These are phyloP conservation scores for Gynandropsis gynandra DNA, from an alignment of 345 rosid genomes.

Conservation along the genomic window DNA sequence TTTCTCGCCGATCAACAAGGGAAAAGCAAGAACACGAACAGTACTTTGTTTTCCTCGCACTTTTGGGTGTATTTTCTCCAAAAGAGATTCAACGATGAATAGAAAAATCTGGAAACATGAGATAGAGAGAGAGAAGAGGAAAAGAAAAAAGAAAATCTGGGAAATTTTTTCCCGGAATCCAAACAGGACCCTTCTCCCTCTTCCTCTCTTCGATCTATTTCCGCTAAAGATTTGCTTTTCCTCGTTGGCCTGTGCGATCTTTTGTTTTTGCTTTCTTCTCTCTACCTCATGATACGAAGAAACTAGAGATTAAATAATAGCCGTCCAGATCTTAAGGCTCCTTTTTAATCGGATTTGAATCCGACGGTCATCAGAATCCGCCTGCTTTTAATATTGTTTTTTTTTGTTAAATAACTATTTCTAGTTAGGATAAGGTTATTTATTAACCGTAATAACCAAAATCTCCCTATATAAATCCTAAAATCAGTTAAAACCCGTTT, in stretches of 20 bases:
- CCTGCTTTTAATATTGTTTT: neutral
- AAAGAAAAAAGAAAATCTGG: too few relatives aligned
- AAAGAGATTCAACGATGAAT: slow-evolving; percentile 3
- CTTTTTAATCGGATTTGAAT: slow-evolving; percentile 4
- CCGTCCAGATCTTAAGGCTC: neutral
- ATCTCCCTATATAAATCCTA: too few relatives aligned
- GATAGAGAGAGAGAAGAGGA: slow-evolving; percentile 5
- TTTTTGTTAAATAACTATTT: neutral
- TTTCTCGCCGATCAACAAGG: neutral
- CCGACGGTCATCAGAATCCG: slow-evolving; percentile 16
- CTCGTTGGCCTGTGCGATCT: slow-evolving; percentile 23
- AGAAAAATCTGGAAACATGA: slow-evolving; percentile 9
- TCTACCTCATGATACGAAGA: slow-evolving; percentile 3
- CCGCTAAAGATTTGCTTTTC: slow-evolving; percentile 33
- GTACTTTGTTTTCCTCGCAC: slow-evolving; percentile 2
- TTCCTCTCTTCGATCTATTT: slow-evolving; percentile 13
- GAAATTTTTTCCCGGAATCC: slow-evolving; percentile 23
- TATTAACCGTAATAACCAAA: neutral
- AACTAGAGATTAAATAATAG: slow-evolving; percentile 4
- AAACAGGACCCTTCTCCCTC: slow-evolving; percentile 18
- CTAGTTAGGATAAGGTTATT: neutral
- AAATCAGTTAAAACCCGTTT: too few relatives aligned
- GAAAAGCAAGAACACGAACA: neutral
- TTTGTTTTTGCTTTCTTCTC: neutral
- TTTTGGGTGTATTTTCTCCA: slow-evolving; percentile 3